Conservation (phyloP, 2,329 filamentous ascomycete genomes). For the Aureobasidium sp. region DNA sequence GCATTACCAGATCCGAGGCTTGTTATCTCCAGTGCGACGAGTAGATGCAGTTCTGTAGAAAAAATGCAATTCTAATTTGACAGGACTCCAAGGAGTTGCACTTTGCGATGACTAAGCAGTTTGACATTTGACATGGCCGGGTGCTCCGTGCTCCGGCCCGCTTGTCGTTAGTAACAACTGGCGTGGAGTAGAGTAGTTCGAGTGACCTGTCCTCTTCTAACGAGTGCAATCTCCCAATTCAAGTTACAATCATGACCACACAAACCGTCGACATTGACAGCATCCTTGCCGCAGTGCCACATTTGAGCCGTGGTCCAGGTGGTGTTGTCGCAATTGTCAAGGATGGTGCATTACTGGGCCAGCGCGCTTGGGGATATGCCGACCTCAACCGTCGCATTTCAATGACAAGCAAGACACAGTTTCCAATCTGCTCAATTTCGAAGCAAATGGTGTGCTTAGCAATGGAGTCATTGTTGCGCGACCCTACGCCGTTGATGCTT, state of each 20-base stretch:
- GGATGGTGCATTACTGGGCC: conserved; percentile 35
- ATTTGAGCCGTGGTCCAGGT: conserved; percentile 33
- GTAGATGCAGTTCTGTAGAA: too few species aligned
- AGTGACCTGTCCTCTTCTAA: too few species aligned
- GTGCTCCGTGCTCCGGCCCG: too few species aligned
- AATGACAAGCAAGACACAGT: conserved; percentile 31
- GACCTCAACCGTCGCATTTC: conserved; percentile 34
- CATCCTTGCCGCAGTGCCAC: conserved; percentile 14
- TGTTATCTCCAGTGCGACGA: too few species aligned
- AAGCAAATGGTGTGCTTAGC: conserved; percentile 41
- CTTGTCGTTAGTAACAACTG: too few species aligned
- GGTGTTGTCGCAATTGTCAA: conserved; percentile 38
- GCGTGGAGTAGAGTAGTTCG: too few species aligned
- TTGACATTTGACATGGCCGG: too few species aligned
- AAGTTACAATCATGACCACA: background rate
- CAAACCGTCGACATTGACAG: background rate
- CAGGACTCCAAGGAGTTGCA: too few species aligned
- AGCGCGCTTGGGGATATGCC: conserved; percentile 39
- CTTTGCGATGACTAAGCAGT: background rate
- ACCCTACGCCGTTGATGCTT: conserved; percentile 26
- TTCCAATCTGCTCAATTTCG: conserved; percentile 44
- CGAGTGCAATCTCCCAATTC: too few species aligned
- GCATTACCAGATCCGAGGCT: too few species aligned
- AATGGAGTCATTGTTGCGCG: conserved; percentile 32
- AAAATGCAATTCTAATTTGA: too few species aligned